These are phyloP conservation scores for Nadsonia commutata DNA, from an alignment of 1,139 yeast genomes.

Conservation along the genomic window DNA sequence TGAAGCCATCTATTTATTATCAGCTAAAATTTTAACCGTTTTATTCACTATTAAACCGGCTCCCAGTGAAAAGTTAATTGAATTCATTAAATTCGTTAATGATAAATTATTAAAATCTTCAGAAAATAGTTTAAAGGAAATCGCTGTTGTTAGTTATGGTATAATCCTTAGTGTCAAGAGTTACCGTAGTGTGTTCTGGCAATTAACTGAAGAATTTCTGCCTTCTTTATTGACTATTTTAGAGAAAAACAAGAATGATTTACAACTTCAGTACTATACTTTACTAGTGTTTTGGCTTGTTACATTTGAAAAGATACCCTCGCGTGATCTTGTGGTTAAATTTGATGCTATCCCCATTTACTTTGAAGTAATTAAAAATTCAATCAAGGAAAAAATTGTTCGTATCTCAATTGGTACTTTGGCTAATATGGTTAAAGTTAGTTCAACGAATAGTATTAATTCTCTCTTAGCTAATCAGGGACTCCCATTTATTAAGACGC, in stretches of 20 bases:
- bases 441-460: slow-evolving; percentile 37
- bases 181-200: slow-evolving; percentile 48
- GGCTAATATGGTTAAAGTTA: slow-evolving; percentile 27
- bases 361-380: slow-evolving; percentile 56
- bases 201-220: slow-evolving; percentile 34
- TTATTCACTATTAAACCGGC: slow-evolving; percentile 20
- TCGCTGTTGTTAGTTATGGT: slow-evolving; percentile 54
- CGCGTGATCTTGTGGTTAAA: slow-evolving; percentile 33
- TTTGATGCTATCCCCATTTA: slow-evolving; percentile 35
- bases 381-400: slow-evolving; percentile 84
- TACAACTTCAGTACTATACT: slow-evolving; percentile 75
- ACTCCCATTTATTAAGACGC: slow-evolving; percentile 47
- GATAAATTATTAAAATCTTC: slow-evolving; percentile 33
- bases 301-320: slow-evolving; percentile 50
- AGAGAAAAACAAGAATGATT: slow-evolving; percentile 36
- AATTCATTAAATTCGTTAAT: slow-evolving; percentile 30
- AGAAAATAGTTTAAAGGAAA: slow-evolving; percentile 40
- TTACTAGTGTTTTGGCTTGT: slow-evolving; percentile 73
- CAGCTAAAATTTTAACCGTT: slow-evolving; percentile 22
- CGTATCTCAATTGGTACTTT: slow-evolving; percentile 67
- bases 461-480: slow-evolving; percentile 69
- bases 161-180: slow-evolving; percentile 43
- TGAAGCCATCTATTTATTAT: slow-evolving; percentile 23
- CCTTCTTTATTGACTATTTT: slow-evolving; percentile 40
- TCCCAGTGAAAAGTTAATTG: slow-evolving; percentile 22